Evolutionary conservation across 2,329 filamentous ascomycete genomes (phyloP).

Genomic region (Herpotrichia juniperi): DNA sequence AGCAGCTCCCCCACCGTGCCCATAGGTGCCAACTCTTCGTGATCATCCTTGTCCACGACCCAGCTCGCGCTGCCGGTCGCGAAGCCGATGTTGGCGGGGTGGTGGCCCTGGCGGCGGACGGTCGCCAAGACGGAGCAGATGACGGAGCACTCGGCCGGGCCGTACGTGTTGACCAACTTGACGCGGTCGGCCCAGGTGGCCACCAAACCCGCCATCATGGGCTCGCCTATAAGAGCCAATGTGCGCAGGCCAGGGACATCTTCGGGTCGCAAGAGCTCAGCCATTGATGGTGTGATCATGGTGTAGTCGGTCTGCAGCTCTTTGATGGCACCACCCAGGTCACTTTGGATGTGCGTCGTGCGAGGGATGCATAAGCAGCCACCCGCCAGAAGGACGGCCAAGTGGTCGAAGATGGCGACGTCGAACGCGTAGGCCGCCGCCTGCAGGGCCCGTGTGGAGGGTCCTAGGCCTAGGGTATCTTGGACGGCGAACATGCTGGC

Average conservation of each 20-base stretch:
- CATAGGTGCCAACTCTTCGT: not conserved
- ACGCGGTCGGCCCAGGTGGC: slow-evolving; percentile 40
- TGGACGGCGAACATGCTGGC: slow-evolving; percentile 25
- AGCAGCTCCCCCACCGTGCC: not conserved
- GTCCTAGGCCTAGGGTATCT: slow-evolving; percentile 35
- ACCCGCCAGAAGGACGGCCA: too few species aligned
- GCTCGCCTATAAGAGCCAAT: slow-evolving; percentile 48
- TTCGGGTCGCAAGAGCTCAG: not conserved
- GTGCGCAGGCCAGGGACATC: not conserved
- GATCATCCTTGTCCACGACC: not conserved
- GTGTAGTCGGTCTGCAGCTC: not conserved
- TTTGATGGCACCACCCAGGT: not conserved
- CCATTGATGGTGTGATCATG: not conserved
- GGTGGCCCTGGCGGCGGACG: too few species aligned
- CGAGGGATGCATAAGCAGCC: slow-evolving; percentile 45
- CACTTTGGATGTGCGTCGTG: not conserved
- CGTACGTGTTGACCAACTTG: slow-evolving; percentile 51
- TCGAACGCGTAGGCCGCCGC: slow-evolving; percentile 51
- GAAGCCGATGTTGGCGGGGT: too few species aligned
- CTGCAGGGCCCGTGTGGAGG: slow-evolving; percentile 42
- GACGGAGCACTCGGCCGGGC: slow-evolving; percentile 51
- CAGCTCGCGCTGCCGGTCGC: not conserved
- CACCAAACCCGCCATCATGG: slow-evolving; percentile 38
- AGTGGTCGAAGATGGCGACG: slow-evolving; percentile 47
- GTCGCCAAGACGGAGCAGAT: too few species aligned